phyloP scores from a whole-genome alignment of 345 rosid genomes.

The Eucalyptus decipiens region DNA sequence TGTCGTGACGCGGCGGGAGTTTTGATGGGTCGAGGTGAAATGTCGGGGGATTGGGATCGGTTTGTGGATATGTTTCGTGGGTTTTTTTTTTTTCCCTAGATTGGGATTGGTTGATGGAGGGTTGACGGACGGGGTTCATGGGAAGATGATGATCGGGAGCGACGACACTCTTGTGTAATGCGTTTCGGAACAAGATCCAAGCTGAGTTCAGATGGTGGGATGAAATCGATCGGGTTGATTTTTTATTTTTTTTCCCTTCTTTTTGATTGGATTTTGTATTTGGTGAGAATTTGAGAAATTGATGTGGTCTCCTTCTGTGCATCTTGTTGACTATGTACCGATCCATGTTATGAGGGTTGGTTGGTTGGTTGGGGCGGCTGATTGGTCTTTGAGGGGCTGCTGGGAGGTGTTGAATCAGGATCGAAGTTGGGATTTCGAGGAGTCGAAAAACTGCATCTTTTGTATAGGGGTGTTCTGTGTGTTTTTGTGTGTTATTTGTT shows the following conservation, averaged over 20 bases:
- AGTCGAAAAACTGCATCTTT: not conserved
- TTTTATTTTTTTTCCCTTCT: not conserved
- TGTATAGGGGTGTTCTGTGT: not conserved
- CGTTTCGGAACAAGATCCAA: conserved; percentile 42
- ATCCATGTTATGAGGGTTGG: not conserved
- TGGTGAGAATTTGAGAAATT: not conserved
- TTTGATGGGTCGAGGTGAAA: not conserved
- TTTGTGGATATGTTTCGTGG: not conserved
- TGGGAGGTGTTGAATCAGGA: not conserved
- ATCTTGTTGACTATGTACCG: not conserved
- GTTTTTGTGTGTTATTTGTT: not conserved
- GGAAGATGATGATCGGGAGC: conserved; percentile 4
- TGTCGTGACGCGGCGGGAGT: not conserved
- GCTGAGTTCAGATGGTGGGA: conserved; percentile 73
- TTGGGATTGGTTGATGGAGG: not conserved
- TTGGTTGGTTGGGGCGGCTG: not conserved
- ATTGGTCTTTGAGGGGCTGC: not conserved
- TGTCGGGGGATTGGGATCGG: not conserved
- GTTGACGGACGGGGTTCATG: not conserved
- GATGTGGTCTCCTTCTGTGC: not conserved
- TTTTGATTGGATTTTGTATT: conserved; percentile 7
- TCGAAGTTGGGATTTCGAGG: not conserved
- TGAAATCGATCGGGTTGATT: conserved; percentile 36
- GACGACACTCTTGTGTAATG: conserved; percentile 32
- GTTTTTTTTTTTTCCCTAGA: not conserved